Evolutionary conservation across 257 asterid species (phyloP).

Genomic region (Solanum paucissectum): DNA sequence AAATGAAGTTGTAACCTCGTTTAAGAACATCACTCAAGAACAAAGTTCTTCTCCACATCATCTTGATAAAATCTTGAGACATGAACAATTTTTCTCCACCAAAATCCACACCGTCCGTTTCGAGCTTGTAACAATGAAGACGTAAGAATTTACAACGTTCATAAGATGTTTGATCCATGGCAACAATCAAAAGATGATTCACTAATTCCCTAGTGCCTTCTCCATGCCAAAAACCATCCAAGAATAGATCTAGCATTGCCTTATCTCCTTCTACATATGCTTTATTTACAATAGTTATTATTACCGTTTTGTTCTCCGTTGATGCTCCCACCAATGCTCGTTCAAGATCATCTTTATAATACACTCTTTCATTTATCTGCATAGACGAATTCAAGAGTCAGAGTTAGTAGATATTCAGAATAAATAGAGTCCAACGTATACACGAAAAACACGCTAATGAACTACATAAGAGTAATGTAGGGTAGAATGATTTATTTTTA

Average conservation of each 20-base stretch:
- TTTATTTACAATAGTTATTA: constrained; percentile 45
- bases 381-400: background rate
- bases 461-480: background rate
- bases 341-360: constrained; percentile 28
- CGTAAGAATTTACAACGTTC: constrained; percentile 42
- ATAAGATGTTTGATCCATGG: constrained; percentile 52
- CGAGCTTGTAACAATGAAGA: constrained; percentile 47
- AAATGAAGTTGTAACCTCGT: constrained; percentile 26
- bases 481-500: background rate
- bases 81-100: constrained; percentile 20
- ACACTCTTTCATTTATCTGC: background rate
- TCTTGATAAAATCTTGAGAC: constrained; percentile 23
- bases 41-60: constrained; percentile 28
- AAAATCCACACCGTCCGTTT: constrained; percentile 25
- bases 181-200: constrained; percentile 40
- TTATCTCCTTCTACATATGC: constrained; percentile 61
- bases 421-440: background rate
- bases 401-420: background rate
- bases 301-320: constrained; percentile 35
- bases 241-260: constrained; percentile 64
- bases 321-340: constrained; percentile 41
- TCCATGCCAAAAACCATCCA: constrained; percentile 79
- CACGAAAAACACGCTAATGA: background rate
- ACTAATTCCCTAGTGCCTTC: constrained; percentile 39
- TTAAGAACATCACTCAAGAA: constrained; percentile 24